Percentiles rank a stretch among this genome's conserved stretches.
phyloP scores from a whole-genome alignment of 2,329 filamentous ascomycete genomes.

The Pseudocercospora eumusae region DNA sequence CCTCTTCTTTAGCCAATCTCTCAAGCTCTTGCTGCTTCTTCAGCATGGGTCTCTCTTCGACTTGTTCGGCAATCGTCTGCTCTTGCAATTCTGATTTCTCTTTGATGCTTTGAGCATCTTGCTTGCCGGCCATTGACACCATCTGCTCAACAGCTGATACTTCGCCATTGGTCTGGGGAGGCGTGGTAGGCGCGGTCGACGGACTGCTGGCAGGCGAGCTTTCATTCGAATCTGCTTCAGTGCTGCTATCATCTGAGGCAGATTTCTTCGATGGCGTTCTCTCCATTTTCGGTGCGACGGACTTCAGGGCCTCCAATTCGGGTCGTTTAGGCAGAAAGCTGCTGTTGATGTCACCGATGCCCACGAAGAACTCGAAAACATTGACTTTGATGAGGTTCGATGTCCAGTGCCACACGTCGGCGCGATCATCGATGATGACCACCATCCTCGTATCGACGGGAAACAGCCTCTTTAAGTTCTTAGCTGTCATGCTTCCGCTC shows the following conservation, averaged over 20 bases:
- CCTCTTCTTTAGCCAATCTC: constrained; percentile 65
- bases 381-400: constrained; percentile 92
- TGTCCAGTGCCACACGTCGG: constrained; percentile 94
- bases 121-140: constrained; percentile 71
- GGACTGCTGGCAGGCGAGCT: constrained; percentile 17
- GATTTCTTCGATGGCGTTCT: constrained; percentile 24
- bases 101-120: constrained; percentile 68
- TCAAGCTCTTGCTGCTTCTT: constrained; percentile 91
- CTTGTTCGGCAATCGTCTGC: constrained; percentile 81
- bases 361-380: constrained; percentile 96
- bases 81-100: constrained; percentile 83
- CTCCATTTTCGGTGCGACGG: constrained; percentile 28
- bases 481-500: constrained; percentile 88
- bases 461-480: constrained; percentile 87
- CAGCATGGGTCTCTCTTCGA: constrained; percentile 84
- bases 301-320: constrained; percentile 41
- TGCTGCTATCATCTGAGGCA: constrained; percentile 13
- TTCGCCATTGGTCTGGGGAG: constrained; percentile 44
- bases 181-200: constrained; percentile 18
- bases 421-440: constrained; percentile 95
- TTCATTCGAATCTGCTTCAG: constrained; percentile 12
- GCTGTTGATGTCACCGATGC: constrained; percentile 97
- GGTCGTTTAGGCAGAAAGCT: constrained; percentile 85
- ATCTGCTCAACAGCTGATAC: constrained; percentile 70
- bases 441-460: constrained; percentile 99